phyloP scores from a whole-genome alignment of 169 alveolate species.

The Plasmodium chabaudi region DNA sequence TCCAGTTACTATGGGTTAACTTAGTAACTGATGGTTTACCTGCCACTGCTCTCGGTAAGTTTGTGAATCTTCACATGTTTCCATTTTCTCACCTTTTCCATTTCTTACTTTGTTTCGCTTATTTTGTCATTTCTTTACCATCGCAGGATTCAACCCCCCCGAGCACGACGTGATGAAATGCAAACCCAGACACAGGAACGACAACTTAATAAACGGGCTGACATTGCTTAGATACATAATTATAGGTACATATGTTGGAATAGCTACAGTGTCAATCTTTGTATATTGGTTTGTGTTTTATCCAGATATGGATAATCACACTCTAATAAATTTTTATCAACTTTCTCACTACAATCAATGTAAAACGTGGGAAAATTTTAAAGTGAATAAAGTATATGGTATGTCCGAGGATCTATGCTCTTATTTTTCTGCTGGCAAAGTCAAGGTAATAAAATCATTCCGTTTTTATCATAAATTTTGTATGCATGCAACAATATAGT shows the following conservation, averaged over 20 bases:
- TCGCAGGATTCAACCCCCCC: slow-evolving; percentile 98
- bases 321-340: slow-evolving; percentile 93
- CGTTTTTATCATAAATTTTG: no score
- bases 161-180: slow-evolving; percentile 97
- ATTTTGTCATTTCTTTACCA: not conserved
- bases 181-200: slow-evolving; percentile 97
- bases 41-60: slow-evolving; percentile 97
- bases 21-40: slow-evolving; percentile 99
- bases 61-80: not conserved
- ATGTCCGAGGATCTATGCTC: slow-evolving; percentile 94
- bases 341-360: slow-evolving; percentile 88
- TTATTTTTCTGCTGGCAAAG: slow-evolving; percentile 97
- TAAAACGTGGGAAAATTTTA: slow-evolving; percentile 91
- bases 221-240: slow-evolving; percentile 94
- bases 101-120: not conserved
- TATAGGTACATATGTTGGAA: slow-evolving; percentile 98
- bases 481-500: not conserved
- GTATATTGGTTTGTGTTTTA: slow-evolving; percentile 94
- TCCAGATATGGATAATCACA: slow-evolving; percentile 93
- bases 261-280: slow-evolving; percentile 98
- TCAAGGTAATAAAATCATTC: slow-evolving; percentile 83
- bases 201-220: slow-evolving; percentile 95
- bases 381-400: slow-evolving; percentile 85
- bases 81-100: not conserved
- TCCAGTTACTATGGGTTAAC: slow-evolving; percentile 99